These are phyloP conservation scores for Pyropia haitanensis DNA, from an alignment of 23 red algal species.

Conservation along the genomic window DNA sequence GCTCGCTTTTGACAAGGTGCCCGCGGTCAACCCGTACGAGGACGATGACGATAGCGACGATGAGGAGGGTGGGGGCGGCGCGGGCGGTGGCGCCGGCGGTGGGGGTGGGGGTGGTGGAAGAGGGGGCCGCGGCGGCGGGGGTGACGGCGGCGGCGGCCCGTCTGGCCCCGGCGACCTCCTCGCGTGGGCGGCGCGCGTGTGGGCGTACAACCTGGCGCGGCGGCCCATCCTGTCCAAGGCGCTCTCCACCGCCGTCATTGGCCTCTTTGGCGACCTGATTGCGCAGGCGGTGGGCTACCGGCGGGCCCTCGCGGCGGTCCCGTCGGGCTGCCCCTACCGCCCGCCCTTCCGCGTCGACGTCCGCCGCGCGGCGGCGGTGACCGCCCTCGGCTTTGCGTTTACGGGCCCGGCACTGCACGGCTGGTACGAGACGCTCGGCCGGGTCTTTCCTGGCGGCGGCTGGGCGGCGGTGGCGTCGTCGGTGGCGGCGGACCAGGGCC, in stretches of 20 bases:
- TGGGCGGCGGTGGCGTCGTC: conserved; percentile 27
- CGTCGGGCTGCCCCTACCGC: background rate
- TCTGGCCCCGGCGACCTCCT: too few species aligned
- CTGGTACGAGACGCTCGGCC: conserved; percentile 60
- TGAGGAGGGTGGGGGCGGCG: too few species aligned
- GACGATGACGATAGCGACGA: background rate
- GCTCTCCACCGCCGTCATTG: conserved; percentile 23
- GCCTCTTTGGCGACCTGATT: conserved; percentile 39
- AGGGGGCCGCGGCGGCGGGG: too few species aligned
- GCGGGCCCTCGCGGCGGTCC: background rate
- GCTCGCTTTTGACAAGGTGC: too few species aligned
- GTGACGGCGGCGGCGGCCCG: too few species aligned
- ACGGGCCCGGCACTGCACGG: conserved; percentile 57
- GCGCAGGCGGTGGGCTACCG: conserved; percentile 37
- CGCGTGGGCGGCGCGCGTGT: too few species aligned
- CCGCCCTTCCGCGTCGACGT: conserved; percentile 15
- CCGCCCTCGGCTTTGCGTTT: conserved; percentile 23
- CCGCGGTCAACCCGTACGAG: background rate
- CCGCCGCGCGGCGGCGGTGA: conserved; percentile 26
- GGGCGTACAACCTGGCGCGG: background rate
- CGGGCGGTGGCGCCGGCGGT: too few species aligned
- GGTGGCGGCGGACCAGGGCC: conserved; percentile 51
- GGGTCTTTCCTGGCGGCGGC: conserved; percentile 11
- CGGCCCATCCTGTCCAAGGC: conserved; percentile 49
- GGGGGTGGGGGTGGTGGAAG: too few species aligned